Percentiles rank a stretch among this genome's conserved stretches.
These are phyloP conservation scores for Waitea zeae DNA, from an alignment of 1,284 basidiomycete genomes.

Conservation along the genomic window DNA sequence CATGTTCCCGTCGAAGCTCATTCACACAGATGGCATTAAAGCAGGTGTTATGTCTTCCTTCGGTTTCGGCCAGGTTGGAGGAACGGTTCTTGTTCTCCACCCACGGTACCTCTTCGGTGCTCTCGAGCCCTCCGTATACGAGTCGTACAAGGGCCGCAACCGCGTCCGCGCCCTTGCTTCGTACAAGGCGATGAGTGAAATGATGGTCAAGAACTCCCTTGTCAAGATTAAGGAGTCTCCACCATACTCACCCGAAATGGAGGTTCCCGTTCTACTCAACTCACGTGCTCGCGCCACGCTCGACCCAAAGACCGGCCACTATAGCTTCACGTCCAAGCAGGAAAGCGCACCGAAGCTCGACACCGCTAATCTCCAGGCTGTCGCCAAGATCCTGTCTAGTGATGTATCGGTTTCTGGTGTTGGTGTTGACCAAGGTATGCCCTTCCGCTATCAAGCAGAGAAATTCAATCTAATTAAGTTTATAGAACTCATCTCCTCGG, in stretches of 20 bases:
- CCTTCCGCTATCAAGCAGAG: background rate
- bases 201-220: slow-evolving; percentile 85
- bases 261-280: slow-evolving; percentile 82
- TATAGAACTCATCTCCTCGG: slow-evolving; percentile 79
- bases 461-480: slow-evolving; percentile 9
- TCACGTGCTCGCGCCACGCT: slow-evolving; percentile 78
- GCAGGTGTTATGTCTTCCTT: slow-evolving; percentile 94
- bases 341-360: slow-evolving; percentile 35
- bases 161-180: slow-evolving; percentile 52
- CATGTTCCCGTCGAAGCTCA: slow-evolving; percentile 94
- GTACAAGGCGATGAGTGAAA: slow-evolving; percentile 89
- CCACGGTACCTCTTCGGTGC: slow-evolving; percentile 84
- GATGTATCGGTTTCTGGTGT: slow-evolving; percentile 40
- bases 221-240: slow-evolving; percentile 94
- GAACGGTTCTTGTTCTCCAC: slow-evolving; percentile 77
- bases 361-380: slow-evolving; percentile 47
- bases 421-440: slow-evolving; percentile 72
- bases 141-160: slow-evolving; percentile 61
- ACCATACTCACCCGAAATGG: slow-evolving; percentile 80
- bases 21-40: slow-evolving; percentile 84
- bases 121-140: slow-evolving; percentile 58
- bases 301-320: slow-evolving; percentile 73
- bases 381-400: slow-evolving; percentile 34
- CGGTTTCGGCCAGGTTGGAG: slow-evolving; percentile 98
- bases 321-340: slow-evolving; percentile 58